Base-by-base conservation (phyloP, 1,139 yeast genomes). In the Pichia inconspicua region DNA sequence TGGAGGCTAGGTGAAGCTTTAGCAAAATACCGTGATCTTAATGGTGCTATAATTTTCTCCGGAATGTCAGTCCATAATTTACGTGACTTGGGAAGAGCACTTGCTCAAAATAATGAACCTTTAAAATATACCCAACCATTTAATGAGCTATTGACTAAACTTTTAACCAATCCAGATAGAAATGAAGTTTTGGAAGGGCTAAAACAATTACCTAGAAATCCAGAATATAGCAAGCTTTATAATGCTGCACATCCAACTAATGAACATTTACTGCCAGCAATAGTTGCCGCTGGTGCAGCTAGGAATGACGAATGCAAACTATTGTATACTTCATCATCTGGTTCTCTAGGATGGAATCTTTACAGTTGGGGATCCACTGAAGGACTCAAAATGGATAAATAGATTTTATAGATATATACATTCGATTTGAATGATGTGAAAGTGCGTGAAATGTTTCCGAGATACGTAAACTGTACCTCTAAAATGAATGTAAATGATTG, bases 51-150 rank as follows among this genome's bases (percentile, higher is more conserved):
- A 5, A 61, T 85, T 5, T 74, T 80, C 50, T 82, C 90, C 0
- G 95, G 95, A 2, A 82, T 84, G 85, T 71, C 86, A 7, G 94
- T 84, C 15, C 95, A 85, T 64, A 85, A 85, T 57, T 70, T 85
- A 44, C 58, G 77, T 39, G 90, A 84, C 53, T 41, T 79, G 25
- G 67, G 74, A 12, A 31, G 41, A 11, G 59, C 62, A 4, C 44
- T 53, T 48, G 40, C 51, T 6, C 40, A 45, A 14, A 56, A 57
- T 3, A 65, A 62, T 3, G 58, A 58, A 40, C 59, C 66, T 2
- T 56, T 73, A 60, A 76, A 82, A 0, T 82, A 82, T 56, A 75
- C 69, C 6, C 59, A 63, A 44, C 71, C 71, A 36, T 84, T 84
- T 64, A 76, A 77, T 55, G 54, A 61, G 3, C 51, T 72, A n/a